Percentiles rank a stretch among this genome's conserved stretches.
Conservation (phyloP, 129 eudicot genomes). For the Gnaphalium uliginosum region DNA sequence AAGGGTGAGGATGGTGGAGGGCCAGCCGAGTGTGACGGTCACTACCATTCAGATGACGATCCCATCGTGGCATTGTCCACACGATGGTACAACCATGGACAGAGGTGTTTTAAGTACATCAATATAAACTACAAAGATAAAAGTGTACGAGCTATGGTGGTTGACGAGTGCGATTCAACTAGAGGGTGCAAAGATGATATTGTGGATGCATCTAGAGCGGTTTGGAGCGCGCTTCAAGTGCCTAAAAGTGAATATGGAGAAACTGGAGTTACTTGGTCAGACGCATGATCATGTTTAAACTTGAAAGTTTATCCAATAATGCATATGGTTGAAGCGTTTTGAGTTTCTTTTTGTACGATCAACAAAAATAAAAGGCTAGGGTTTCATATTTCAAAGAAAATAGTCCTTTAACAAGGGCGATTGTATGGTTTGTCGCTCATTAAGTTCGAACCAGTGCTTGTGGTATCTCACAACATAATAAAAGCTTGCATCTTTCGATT, state of each 20-base stretch:
- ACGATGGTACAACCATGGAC: constrained; percentile 30
- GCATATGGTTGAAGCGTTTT: background rate
- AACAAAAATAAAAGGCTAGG: background rate
- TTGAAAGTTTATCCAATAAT: background rate
- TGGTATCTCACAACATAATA: no score
- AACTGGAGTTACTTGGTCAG: constrained; percentile 28
- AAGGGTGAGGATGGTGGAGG: constrained; percentile 30
- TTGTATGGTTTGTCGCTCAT: no score
- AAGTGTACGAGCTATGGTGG: constrained; percentile 31
- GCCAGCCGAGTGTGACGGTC: constrained; percentile 27
- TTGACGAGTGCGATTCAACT: constrained; percentile 29
- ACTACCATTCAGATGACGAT: constrained; percentile 22
- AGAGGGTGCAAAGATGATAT: constrained; percentile 27
- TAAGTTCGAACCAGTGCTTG: no score
- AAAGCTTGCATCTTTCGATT: no score
- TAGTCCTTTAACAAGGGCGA: no score
- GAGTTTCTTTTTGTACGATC: background rate
- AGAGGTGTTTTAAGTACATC: constrained; percentile 23
- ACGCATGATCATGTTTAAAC: constrained; percentile 18
- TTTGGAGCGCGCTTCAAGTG: constrained; percentile 29
- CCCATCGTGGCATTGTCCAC: constrained; percentile 35
- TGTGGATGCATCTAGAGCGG: constrained; percentile 25
- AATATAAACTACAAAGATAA: constrained; percentile 3
- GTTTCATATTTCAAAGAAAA: background rate
- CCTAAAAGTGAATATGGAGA: constrained; percentile 27